Evolutionary conservation across 1,284 basidiomycete genomes (phyloP).

Genomic region (Neolentinus lepideus): DNA sequence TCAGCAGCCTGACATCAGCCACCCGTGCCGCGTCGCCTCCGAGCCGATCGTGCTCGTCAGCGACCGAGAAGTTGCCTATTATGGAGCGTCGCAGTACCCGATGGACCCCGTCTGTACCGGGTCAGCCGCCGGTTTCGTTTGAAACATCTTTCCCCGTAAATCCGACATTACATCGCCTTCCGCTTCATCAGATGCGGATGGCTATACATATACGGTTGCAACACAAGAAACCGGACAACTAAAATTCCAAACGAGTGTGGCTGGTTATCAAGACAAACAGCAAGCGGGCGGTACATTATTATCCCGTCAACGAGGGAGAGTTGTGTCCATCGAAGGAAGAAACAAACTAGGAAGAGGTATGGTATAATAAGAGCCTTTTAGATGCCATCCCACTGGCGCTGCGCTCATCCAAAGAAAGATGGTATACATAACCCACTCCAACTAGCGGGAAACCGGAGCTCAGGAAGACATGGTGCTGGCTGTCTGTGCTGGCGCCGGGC

Average conservation of each 20-base stretch:
- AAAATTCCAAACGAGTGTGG: not conserved
- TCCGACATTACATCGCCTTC: too few species aligned
- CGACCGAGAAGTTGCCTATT: too few species aligned
- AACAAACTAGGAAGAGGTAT: not conserved
- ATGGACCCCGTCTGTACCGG: too few species aligned
- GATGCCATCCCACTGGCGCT: not conserved
- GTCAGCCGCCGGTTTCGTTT: too few species aligned
- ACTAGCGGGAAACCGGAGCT: not conserved
- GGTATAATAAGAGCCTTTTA: not conserved
- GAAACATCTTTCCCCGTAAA: too few species aligned
- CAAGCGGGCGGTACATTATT: not conserved
- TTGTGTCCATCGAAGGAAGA: not conserved
- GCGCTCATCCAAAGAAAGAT: not conserved
- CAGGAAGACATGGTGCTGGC: not conserved
- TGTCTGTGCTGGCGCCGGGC: slow-evolving; percentile 30
- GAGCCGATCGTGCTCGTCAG: too few species aligned
- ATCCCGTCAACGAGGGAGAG: not conserved
- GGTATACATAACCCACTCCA: not conserved
- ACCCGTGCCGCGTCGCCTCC: not conserved
- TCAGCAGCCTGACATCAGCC: not conserved
- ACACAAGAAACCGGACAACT: too few species aligned
- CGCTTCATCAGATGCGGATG: too few species aligned
- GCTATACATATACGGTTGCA: too few species aligned
- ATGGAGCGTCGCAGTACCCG: too few species aligned
- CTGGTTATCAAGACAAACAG: not conserved